These are phyloP conservation scores for Ophiostoma tasmaniense DNA, from an alignment of 2,329 filamentous ascomycete genomes.

Conservation along the genomic window DNA sequence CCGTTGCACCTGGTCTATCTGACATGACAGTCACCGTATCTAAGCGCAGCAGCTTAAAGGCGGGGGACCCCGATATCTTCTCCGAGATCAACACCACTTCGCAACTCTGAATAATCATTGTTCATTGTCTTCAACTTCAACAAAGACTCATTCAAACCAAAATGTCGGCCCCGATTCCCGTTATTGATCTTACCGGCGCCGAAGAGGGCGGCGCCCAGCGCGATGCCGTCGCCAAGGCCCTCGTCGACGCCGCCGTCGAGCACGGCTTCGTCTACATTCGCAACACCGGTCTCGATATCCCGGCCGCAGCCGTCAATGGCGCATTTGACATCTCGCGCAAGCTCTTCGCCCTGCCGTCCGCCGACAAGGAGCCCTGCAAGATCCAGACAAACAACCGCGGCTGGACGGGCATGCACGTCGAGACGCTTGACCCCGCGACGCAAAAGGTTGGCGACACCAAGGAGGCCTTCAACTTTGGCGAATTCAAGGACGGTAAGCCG, in stretches of 20 bases:
- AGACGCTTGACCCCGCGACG: conserved; percentile 76
- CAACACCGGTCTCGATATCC: conserved; percentile 62
- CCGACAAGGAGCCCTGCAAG: conserved; percentile 65
- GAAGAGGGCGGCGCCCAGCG: conserved; percentile 31
- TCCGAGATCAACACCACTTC: neutral
- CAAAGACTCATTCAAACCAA: neutral
- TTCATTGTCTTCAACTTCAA: neutral
- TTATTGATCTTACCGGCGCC: conserved; percentile 67
- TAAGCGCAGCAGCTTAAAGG: neutral
- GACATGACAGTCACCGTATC: neutral
- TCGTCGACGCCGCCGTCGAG: conserved; percentile 71
- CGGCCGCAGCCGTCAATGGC: conserved; percentile 53
- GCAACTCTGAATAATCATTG: neutral
- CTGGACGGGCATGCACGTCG: conserved; percentile 80
- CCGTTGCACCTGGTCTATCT: neutral
- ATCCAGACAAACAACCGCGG: conserved; percentile 78
- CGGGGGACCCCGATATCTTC: neutral
- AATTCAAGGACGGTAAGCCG: conserved; percentile 59
- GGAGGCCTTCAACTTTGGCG: conserved; percentile 91
- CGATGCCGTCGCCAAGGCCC: conserved; percentile 50
- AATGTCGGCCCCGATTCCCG: conserved; percentile 52
- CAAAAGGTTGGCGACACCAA: conserved; percentile 82
- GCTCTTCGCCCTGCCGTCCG: conserved; percentile 62
- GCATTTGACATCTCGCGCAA: conserved; percentile 64
- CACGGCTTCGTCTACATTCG: conserved; percentile 88